Evolutionary conservation across 805 yeast genomes (phyloP).

Genomic region (Candida suzukii): DNA sequence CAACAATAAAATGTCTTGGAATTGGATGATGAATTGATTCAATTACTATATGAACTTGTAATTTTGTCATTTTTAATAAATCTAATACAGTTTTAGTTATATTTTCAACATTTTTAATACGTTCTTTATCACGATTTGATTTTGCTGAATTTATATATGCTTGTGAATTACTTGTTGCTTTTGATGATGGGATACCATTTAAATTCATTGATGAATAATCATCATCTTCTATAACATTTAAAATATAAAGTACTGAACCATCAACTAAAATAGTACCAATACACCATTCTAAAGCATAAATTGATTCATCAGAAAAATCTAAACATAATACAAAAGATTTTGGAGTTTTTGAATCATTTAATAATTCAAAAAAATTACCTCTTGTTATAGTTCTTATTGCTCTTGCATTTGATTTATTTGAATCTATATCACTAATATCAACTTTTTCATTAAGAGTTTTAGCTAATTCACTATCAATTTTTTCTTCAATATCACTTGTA

Average conservation of each 20-base stretch:
- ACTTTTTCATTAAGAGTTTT: constrained; percentile 45
- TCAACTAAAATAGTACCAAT: constrained; percentile 79
- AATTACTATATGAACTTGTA: constrained; percentile 66
- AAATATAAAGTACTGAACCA: constrained; percentile 73
- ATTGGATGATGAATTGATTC: constrained; percentile 73
- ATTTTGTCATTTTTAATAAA: constrained; percentile 54
- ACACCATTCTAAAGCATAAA: constrained; percentile 81
- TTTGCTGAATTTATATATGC: background rate
- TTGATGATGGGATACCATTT: constrained; percentile 25
- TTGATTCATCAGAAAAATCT: constrained; percentile 78
- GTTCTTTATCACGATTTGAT: constrained; percentile 26
- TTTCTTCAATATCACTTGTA: constrained; percentile 61
- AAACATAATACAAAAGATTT: constrained; percentile 69
- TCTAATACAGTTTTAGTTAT: constrained; percentile 32
- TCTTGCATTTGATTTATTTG: constrained; percentile 45
- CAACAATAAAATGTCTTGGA: constrained; percentile 64
- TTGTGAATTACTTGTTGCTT: constrained; percentile 1
- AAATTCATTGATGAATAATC: constrained; percentile 27
- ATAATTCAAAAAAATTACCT: constrained; percentile 53
- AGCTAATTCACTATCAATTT: constrained; percentile 54
- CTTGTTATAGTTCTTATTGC: constrained; percentile 66
- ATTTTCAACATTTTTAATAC: constrained; percentile 36
- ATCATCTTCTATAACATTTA: constrained; percentile 48
- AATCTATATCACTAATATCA: constrained; percentile 46
- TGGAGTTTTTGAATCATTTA: constrained; percentile 17